Evolutionary conservation across 1,284 basidiomycete genomes (phyloP).

Genomic region (Irpex rosettiformis): DNA sequence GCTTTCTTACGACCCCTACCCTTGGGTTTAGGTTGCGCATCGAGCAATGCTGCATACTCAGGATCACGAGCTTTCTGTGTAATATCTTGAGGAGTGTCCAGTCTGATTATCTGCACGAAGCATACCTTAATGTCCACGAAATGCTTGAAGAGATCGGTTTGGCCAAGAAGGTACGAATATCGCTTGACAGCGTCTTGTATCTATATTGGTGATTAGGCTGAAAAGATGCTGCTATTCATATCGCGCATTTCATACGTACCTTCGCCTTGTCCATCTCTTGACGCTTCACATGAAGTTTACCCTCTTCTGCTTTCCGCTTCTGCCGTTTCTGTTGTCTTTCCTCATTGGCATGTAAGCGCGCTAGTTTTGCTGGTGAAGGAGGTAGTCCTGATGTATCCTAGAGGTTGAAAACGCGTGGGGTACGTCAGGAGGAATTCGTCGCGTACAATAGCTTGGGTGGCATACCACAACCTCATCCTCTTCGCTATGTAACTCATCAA

Average conservation of each 20-base stretch:
- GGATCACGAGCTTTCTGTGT: constrained; percentile 84
- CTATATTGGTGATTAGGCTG: no score
- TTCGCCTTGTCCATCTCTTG: constrained; percentile 84
- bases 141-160: constrained; percentile 95
- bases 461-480: constrained; percentile 42
- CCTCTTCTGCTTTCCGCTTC: constrained; percentile 67
- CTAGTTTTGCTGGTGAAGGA: constrained; percentile 36
- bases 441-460: constrained; percentile 9
- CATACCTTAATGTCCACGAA: constrained; percentile 91
- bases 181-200: constrained; percentile 92
- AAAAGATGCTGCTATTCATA: neutral
- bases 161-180: constrained; percentile 91
- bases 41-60: constrained; percentile 88
- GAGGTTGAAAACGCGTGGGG: constrained; percentile 15
- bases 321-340: constrained; percentile 52
- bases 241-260: constrained; percentile 34
- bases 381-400: constrained; percentile 27
- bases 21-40: constrained; percentile 78
- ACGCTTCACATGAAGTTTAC: constrained; percentile 61
- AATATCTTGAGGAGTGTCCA: neutral
- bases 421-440: constrained; percentile 9
- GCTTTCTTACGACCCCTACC: constrained; percentile 80
- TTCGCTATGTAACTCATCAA: constrained; percentile 65
- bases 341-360: constrained; percentile 36
- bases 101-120: neutral